A percentile compares a stretch with the other conserved stretches of the same genome.
These are phyloP conservation scores for Lobosporangium transversale DNA, from an alignment of 192 early-diverging fungal genomes.

Conservation along the genomic window DNA sequence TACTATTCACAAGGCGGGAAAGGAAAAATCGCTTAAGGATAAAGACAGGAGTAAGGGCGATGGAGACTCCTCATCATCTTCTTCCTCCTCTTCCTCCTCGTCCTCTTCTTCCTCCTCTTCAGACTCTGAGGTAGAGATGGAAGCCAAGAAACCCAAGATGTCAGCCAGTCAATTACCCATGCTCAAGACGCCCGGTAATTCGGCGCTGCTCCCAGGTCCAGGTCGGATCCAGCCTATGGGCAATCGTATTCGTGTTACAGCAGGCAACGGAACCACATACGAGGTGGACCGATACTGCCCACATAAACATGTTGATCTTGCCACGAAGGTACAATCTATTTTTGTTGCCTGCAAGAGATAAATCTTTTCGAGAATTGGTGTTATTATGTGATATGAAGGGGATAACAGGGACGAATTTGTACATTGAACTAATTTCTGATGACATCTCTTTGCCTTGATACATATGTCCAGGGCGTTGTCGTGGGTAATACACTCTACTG, in stretches of 20 bases:
- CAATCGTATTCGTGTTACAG: constrained; percentile 58
- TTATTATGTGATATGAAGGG: no score
- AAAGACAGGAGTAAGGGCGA: neutral
- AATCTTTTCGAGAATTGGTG: neutral
- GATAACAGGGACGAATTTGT: no score
- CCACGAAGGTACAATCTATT: constrained; percentile 52
- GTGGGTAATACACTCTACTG: constrained; percentile 61
- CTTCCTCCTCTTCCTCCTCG: constrained; percentile 23
- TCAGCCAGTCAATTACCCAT: constrained; percentile 4
- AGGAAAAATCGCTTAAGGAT: constrained; percentile 6
- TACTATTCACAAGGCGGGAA: constrained; percentile 25
- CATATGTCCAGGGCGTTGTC: constrained; percentile 56
- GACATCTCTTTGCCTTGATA: no score
- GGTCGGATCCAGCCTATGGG: constrained; percentile 44
- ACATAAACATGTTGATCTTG: constrained; percentile 58
- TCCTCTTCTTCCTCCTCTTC: constrained; percentile 19
- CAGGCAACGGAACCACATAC: constrained; percentile 56
- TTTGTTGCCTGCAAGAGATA: neutral
- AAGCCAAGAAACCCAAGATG: constrained; percentile 12
- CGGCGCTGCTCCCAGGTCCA: constrained; percentile 22
- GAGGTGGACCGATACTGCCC: constrained; percentile 68
- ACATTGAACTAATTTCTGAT: no score
- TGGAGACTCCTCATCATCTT: constrained; percentile 22
- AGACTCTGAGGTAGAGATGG: constrained; percentile 34
- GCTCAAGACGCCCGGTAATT: constrained; percentile 25